These are phyloP conservation scores for Panaeolus papilionaceus DNA, from an alignment of 768 basidiomycete genomes.

Conservation along the genomic window DNA sequence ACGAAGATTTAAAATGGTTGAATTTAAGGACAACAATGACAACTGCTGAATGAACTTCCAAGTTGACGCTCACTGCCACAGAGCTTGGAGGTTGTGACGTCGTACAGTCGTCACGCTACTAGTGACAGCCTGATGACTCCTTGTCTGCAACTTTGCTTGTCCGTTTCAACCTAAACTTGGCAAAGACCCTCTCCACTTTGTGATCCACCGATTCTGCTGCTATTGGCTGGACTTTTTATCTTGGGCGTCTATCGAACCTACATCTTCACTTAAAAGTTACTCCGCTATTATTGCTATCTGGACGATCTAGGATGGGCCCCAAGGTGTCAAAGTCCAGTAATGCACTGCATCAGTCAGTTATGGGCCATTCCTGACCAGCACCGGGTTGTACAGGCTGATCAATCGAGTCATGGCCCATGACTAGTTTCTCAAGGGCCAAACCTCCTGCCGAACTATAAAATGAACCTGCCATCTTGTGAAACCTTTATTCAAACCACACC, in stretches of 20 bases:
- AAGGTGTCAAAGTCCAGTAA: background rate
- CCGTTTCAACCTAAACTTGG: slow-evolving; percentile 1
- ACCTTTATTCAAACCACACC: background rate
- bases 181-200: background rate
- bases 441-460: background rate
- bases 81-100: background rate
- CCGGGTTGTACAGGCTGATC: slow-evolving; percentile 14
- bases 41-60: background rate
- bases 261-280: background rate
- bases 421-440: background rate
- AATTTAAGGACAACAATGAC: background rate
- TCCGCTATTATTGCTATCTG: background rate
- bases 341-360: background rate
- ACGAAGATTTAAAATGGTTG: slow-evolving; percentile 2
- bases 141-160: background rate
- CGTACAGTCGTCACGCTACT: background rate
- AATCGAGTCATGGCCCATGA: slow-evolving; percentile 10
- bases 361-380: background rate
- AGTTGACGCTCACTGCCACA: background rate
- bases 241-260: background rate
- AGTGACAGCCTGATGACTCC: background rate
- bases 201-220: background rate
- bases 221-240: background rate
- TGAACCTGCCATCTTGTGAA: background rate
- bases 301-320: background rate